These are phyloP conservation scores for Senna siamea DNA, from an alignment of 306 rosid genomes.

Conservation along the genomic window DNA sequence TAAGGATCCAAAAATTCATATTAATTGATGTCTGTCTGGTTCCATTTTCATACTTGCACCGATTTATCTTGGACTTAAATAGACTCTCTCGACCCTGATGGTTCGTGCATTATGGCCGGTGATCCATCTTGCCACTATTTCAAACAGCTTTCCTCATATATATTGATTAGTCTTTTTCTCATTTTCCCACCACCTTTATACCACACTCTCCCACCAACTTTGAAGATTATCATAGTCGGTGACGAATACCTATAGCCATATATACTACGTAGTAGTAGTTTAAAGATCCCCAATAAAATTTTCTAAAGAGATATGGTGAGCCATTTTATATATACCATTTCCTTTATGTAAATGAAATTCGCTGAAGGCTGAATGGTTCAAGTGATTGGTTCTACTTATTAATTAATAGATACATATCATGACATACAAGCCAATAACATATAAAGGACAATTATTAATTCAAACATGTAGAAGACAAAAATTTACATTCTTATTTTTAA, in stretches of 20 bases:
- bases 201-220: neutral
- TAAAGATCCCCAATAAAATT: too few relatives aligned
- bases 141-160: neutral
- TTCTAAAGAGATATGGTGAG: too few relatives aligned
- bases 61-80: slow-evolving; percentile 22
- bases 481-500: neutral
- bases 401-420: neutral
- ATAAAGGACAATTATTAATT: neutral
- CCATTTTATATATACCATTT: too few relatives aligned
- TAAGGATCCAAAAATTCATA: neutral
- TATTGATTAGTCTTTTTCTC: neutral
- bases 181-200: slow-evolving; percentile 20
- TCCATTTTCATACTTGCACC: neutral
- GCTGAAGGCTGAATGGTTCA: neutral
- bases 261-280: neutral
- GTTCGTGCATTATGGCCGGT: slow-evolving; percentile 38
- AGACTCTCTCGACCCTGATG: slow-evolving; percentile 15
- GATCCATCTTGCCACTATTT: neutral
- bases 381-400: neutral
- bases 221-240: neutral
- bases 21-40: neutral
- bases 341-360: too few relatives aligned
- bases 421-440: too few relatives aligned
- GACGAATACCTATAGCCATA: neutral
- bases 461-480: neutral